These are phyloP conservation scores for Alternaria postmessia DNA, from an alignment of 2,329 filamentous ascomycete genomes.

Conservation along the genomic window DNA sequence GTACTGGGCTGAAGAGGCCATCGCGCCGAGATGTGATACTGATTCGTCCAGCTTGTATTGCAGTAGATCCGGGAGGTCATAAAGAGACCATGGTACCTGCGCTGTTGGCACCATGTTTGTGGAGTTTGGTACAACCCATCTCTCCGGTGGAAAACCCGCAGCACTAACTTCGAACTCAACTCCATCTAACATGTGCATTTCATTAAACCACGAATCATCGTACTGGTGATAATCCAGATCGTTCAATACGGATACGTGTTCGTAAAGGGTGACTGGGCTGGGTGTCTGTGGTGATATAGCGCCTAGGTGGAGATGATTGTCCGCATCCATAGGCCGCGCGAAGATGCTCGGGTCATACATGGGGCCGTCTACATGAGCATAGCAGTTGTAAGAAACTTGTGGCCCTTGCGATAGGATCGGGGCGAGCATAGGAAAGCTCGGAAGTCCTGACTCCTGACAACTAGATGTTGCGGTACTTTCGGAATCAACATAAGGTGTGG, in stretches of 20 bases:
- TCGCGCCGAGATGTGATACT: conserved; percentile 23
- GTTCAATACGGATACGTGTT: conserved; percentile 31
- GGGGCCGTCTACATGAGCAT: conserved; percentile 33
- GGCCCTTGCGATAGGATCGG: conserved; percentile 37
- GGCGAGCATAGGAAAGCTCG: conserved; percentile 36
- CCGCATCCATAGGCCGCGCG: conserved; percentile 26
- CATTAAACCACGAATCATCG: conserved; percentile 34
- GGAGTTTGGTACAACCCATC: conserved; percentile 30
- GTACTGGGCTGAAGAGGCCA: conserved; percentile 36
- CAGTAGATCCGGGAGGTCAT: conserved; percentile 26
- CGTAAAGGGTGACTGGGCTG: conserved; percentile 34
- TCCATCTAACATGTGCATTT: conserved; percentile 32
- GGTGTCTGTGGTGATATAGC: conserved; percentile 43
- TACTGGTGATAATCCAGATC: conserved; percentile 32
- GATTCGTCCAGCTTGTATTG: conserved; percentile 21
- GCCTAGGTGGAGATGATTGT: conserved; percentile 29
- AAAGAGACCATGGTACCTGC: conserved; percentile 33
- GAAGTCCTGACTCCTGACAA: conserved; percentile 32
- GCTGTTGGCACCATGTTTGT: conserved; percentile 24
- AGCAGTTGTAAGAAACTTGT: conserved; percentile 36
- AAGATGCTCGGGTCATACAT: conserved; percentile 33
- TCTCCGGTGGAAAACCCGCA: conserved; percentile 31
- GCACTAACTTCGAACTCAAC: conserved; percentile 34
- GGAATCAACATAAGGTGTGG: conserved; percentile 41
- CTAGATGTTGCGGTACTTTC: conserved; percentile 38